These are phyloP conservation scores for Onygenales sp. DNA, from an alignment of 2,329 filamentous ascomycete genomes.

Conservation along the genomic window DNA sequence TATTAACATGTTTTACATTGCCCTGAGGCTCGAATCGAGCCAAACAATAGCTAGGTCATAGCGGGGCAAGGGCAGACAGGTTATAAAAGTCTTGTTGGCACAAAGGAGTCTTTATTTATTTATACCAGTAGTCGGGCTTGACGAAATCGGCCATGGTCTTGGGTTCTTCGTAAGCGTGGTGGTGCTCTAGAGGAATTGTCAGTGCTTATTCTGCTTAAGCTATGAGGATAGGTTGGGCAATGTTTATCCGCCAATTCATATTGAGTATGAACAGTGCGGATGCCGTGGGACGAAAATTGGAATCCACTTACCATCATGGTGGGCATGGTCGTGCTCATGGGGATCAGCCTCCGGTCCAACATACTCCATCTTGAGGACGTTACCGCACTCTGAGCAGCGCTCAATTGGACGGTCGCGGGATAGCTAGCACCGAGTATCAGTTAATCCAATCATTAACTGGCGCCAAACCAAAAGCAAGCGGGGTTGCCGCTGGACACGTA, in stretches of 20 bases:
- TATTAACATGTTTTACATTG: background rate
- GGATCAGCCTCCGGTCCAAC: slow-evolving; percentile 68
- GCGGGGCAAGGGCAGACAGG: background rate
- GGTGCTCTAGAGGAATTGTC: slow-evolving; percentile 24
- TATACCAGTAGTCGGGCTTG: slow-evolving; percentile 86
- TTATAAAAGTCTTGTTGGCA: background rate
- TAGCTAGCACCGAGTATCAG: slow-evolving; percentile 39
- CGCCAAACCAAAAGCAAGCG: background rate
- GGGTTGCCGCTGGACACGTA: no score
- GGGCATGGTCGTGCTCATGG: slow-evolving; percentile 42
- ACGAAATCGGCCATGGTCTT: slow-evolving; percentile 97
- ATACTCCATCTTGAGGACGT: slow-evolving; percentile 97
- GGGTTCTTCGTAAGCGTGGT: slow-evolving; percentile 56
- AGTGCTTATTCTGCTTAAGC: background rate
- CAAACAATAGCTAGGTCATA: no score
- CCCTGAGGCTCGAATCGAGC: background rate
- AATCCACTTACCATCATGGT: slow-evolving; percentile 42
- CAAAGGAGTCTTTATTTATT: slow-evolving; percentile 23
- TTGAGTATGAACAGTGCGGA: background rate
- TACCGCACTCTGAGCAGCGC: slow-evolving; percentile 94
- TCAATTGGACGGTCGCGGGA: slow-evolving; percentile 82
- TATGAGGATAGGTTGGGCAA: background rate
- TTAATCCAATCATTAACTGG: background rate
- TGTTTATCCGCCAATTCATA: background rate
- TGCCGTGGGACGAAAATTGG: background rate